Evolutionary conservation across 1,139 yeast species (phyloP).

Genomic region (Pichia sp.): DNA sequence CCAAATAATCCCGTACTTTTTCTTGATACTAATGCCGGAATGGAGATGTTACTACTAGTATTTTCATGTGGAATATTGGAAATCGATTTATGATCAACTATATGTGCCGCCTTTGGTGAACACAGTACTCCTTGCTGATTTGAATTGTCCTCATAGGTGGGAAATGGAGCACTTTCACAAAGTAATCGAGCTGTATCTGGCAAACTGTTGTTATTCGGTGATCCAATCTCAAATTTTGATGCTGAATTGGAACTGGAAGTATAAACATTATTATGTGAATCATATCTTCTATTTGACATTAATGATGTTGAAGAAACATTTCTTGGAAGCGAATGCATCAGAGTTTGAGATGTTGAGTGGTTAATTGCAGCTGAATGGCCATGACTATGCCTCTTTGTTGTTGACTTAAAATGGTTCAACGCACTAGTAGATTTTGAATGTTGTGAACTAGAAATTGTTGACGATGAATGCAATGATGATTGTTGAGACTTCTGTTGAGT

Average conservation of each 20-base stretch:
- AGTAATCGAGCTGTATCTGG: no score
- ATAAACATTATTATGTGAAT: no score
- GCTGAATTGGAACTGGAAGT: neutral
- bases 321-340: slow-evolving; percentile 28
- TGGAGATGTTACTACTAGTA: neutral
- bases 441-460: neutral
- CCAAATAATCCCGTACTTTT: neutral
- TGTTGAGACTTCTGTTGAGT: no score
- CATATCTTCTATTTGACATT: slow-evolving; percentile 1
- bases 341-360: slow-evolving; percentile 23
- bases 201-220: slow-evolving; percentile 9
- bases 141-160: no score
- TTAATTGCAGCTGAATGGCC: no score
- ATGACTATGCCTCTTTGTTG: no score
- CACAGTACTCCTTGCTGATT: neutral
- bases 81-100: no score
- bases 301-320: slow-evolving; percentile 15
- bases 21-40: no score
- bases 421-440: slow-evolving; percentile 6
- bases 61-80: no score
- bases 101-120: slow-evolving; percentile 8
- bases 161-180: no score
- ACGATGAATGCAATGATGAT: neutral
- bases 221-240: slow-evolving; percentile 9
- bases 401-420: neutral